Percentiles rank a stretch among this genome's conserved stretches.
These are phyloP conservation scores for Colletotrichum salicis DNA, from an alignment of 2,329 filamentous ascomycete species.

Conservation along the genomic window DNA sequence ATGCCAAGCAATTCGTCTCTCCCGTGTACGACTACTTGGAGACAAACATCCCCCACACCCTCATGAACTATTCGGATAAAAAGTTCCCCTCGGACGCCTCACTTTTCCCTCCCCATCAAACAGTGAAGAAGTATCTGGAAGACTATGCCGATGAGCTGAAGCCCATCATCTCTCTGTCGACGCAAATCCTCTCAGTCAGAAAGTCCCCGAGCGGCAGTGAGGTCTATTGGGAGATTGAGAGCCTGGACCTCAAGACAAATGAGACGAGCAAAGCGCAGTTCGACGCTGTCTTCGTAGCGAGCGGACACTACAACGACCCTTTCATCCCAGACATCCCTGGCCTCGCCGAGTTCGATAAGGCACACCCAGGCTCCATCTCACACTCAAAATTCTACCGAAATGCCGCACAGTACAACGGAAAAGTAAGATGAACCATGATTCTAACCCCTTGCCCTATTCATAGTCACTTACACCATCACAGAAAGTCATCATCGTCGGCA, in stretches of 20 bases:
- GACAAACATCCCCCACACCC: conserved; percentile 77
- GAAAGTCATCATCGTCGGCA: conserved; percentile 75
- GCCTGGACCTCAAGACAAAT: conserved; percentile 43
- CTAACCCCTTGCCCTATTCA: accelerated
- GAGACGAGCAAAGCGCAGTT: conserved; percentile 51
- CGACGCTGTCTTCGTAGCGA: conserved; percentile 72
- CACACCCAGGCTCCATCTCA: conserved; percentile 60
- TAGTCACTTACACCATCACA: conserved; percentile 53
- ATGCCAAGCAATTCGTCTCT: conserved; percentile 67
- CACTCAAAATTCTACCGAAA: conserved; percentile 77
- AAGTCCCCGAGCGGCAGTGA: conserved; percentile 39
- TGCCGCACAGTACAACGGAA: conserved; percentile 44
- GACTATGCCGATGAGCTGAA: conserved; percentile 70
- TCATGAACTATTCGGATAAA: conserved; percentile 77
- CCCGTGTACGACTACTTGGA: conserved; percentile 75
- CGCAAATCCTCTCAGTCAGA: conserved; percentile 64
- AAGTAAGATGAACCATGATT: conserved; percentile 38
- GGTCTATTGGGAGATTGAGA: conserved; percentile 61
- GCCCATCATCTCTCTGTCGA: conserved; percentile 68
- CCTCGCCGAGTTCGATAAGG: conserved; percentile 61
- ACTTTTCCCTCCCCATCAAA: conserved; percentile 73
- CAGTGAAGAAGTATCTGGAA: conserved; percentile 73
- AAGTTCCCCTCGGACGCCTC: conserved; percentile 67
- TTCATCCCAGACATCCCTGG: conserved; percentile 68
- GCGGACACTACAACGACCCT: conserved; percentile 71